phyloP scores from a whole-genome alignment of 2,329 filamentous ascomycete species.

The Xylariaceae sp. region DNA sequence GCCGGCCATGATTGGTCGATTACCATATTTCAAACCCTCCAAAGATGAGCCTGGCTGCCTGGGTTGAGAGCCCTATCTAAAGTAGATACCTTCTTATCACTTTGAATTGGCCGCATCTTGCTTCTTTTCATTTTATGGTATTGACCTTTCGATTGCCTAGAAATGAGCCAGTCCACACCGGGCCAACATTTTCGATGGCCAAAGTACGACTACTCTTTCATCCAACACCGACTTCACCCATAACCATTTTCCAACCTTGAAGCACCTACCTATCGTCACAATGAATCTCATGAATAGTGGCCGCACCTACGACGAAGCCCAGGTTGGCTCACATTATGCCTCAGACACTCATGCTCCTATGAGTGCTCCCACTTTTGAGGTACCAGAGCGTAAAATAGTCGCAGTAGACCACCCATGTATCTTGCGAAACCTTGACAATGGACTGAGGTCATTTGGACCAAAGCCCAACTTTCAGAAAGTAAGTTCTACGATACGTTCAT shows the following conservation, averaged over 20 bases:
- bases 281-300: constrained; percentile 8
- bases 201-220: background rate
- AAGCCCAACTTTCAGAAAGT: constrained; percentile 49
- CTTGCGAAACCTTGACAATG: constrained; percentile 50
- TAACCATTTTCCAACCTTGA: background rate
- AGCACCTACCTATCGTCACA: background rate
- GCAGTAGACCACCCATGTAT: constrained; percentile 54
- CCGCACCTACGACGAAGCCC: constrained; percentile 12
- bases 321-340: background rate
- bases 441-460: constrained; percentile 49
- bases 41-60: too few species aligned
- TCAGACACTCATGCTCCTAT: too few species aligned
- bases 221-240: background rate
- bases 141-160: too few species aligned
- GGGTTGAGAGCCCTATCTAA: too few species aligned
- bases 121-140: too few species aligned
- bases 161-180: too few species aligned
- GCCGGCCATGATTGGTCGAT: background rate
- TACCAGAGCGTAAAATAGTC: constrained; percentile 48
- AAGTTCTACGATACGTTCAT: constrained; percentile 14
- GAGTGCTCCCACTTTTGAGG: constrained; percentile 46
- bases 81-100: too few species aligned
- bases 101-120: too few species aligned
- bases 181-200: background rate
- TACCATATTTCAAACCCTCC: too few species aligned